Base-by-base conservation (phyloP, 2,329 filamentous ascomycete genomes). In the Exophiala bonariae region DNA sequence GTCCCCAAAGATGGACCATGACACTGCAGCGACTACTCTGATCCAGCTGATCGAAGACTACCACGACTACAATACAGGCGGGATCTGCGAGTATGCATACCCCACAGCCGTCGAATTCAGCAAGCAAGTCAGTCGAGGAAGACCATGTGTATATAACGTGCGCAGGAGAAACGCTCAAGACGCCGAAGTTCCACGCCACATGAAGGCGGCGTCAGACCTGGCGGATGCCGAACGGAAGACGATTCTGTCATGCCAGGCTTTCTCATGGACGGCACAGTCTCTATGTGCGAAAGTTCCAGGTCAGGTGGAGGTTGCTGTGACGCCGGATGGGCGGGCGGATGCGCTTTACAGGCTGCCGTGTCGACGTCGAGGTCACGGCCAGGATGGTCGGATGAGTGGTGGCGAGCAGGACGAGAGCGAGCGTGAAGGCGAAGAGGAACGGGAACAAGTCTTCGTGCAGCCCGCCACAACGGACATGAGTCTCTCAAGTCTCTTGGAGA, bases 271-370 rank as follows among this genome's bases (percentile, higher is more conserved):
- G 3, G 42, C 41, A 7, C 34, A 55, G 23, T 44, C 39, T 10
- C 44, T 59, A 3, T 33, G 44, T 18, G 33, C 36, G 8, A 49
- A 50, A 8, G 51, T 58, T 11, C 18, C 31, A 16, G 45, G 23
- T 3, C 41, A 54, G 10, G 57, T 58, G 5, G 57, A 59, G 32
- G 55, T 59, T 20, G 57, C 57, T 13, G 45, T 58, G 20, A 59
- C 57, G 2, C 57, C 57, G 11, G 49, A 56, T 34, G 57, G 57
- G 7, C 26, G 50, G 37, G 57, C 57, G 22, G 57, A 59, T 43
- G 49, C 56, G 18, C 44, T 59, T 2, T 51, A 55, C 16, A 7
- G 26, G 2, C 23, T 52, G n/a, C 44, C 38, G n/a, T n/a, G n/a
- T n/a, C n/a, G n/a, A n/a, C 40, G 19, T 22, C 36, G 8, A 35